Conservation (phyloP, 2,329 filamentous ascomycete genomes). For the Verticillium albo-atrum region DNA sequence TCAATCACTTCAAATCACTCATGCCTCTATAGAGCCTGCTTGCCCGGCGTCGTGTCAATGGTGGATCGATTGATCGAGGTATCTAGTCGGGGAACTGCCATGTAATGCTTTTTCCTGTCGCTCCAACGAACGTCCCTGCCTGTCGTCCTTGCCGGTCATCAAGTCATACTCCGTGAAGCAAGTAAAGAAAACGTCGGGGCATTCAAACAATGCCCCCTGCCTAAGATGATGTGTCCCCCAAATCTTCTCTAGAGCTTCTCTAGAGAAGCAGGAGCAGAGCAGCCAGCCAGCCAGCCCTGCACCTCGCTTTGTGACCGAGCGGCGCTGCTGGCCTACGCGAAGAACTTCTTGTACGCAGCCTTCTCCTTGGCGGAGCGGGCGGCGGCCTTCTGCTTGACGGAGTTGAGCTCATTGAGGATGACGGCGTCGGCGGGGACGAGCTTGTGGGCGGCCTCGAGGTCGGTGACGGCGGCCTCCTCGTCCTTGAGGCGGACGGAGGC, state of each 20-base stretch:
- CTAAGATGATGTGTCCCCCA: too few relatives aligned
- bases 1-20: background rate
- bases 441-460: slow-evolving; percentile 70
- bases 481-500: slow-evolving; percentile 76
- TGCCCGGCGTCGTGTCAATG: background rate
- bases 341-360: slow-evolving; percentile 90
- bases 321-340: slow-evolving; percentile 39
- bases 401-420: slow-evolving; percentile 68
- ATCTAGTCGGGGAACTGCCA: background rate
- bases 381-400: slow-evolving; percentile 72
- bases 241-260: too few relatives aligned
- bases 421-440: slow-evolving; percentile 72
- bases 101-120: background rate
- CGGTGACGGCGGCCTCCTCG: slow-evolving; percentile 73
- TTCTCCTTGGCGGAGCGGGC: slow-evolving; percentile 83
- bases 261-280: too few relatives aligned
- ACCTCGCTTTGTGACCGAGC: too few relatives aligned
- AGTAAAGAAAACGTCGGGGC: background rate
- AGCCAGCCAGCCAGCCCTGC: too few relatives aligned
- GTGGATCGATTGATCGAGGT: background rate
- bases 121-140: background rate
- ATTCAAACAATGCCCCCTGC: too few relatives aligned
- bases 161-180: background rate
- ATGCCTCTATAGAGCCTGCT: background rate
- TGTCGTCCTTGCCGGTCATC: background rate